Evolutionary conservation across 1,284 basidiomycete genomes (phyloP).

Genomic region (Leccinum angustisporum): DNA sequence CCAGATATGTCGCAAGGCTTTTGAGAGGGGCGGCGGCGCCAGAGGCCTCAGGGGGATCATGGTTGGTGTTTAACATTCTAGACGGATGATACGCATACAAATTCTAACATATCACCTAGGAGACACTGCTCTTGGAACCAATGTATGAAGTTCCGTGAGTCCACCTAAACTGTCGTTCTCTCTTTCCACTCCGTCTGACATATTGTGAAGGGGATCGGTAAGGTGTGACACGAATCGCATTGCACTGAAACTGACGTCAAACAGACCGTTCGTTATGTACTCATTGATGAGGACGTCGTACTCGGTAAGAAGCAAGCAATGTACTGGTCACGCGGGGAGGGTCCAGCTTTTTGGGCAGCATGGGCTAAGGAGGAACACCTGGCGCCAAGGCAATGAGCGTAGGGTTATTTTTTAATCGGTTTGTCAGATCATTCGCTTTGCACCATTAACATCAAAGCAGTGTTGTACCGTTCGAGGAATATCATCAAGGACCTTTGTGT

Average conservation of each 20-base stretch:
- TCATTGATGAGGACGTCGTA: slow-evolving; percentile 57
- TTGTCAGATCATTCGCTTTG: neutral
- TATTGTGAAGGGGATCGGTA: slow-evolving; percentile 44
- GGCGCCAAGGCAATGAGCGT: slow-evolving; percentile 11
- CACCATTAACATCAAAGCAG: neutral
- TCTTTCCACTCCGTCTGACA: slow-evolving; percentile 6
- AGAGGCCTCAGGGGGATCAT: slow-evolving; percentile 86
- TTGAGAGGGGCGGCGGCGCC: slow-evolving; percentile 84
- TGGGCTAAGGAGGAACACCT: slow-evolving; percentile 52
- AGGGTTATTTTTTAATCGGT: slow-evolving; percentile 4
- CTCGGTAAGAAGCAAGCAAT: slow-evolving; percentile 48
- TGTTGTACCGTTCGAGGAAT: neutral
- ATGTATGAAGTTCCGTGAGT: slow-evolving; percentile 94
- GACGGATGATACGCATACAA: neutral
- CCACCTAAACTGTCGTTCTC: neutral
- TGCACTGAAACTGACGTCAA: slow-evolving; percentile 9
- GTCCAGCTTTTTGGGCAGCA: slow-evolving; percentile 50
- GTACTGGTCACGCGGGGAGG: slow-evolving; percentile 64
- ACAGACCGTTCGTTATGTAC: slow-evolving; percentile 60
- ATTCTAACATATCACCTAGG: slow-evolving; percentile 44
- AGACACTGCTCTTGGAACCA: slow-evolving; percentile 74
- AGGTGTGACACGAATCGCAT: slow-evolving; percentile 13
- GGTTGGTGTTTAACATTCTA: slow-evolving; percentile 44
- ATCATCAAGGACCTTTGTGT: slow-evolving; percentile 6
- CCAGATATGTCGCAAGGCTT: slow-evolving; percentile 78